Conservation (phyloP, 139 green algal species). For the Astrephomene gubernaculifera region DNA sequence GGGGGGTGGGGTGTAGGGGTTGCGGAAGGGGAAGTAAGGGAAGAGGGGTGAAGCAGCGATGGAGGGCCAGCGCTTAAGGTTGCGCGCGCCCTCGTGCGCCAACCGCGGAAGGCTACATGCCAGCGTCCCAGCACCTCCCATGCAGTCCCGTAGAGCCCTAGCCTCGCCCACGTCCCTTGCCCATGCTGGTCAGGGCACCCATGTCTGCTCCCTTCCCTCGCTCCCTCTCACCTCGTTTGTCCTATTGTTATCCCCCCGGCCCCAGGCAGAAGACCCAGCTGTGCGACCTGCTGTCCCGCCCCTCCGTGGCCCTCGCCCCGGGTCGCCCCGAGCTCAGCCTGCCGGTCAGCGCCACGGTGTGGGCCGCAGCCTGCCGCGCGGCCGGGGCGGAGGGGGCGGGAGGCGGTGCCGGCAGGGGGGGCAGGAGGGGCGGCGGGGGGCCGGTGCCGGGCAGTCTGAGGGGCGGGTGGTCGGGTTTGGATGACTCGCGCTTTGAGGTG, state of each 20-base stretch:
- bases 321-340: constrained; percentile 19
- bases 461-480: constrained; percentile 16
- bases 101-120: no score
- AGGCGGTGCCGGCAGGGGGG: not conserved
- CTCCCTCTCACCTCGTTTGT: not conserved
- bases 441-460: not conserved
- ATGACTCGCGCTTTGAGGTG: constrained; percentile 8
- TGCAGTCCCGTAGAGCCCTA: no score
- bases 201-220: not conserved
- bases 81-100: no score
- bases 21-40: no score
- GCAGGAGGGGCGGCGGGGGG: not conserved
- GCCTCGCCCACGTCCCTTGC: no score
- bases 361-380: constrained; percentile 11
- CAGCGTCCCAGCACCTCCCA: no score
- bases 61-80: no score
- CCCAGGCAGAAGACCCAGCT: constrained; percentile 19
- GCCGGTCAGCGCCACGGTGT: constrained; percentile 32
- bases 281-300: constrained; percentile 10
- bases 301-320: not conserved
- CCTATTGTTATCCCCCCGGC: not conserved
- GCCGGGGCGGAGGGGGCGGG: not conserved
- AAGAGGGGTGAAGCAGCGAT: no score
- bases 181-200: no score
- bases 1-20: not conserved